Percentiles rank a stretch among this genome's conserved stretches.
Evolutionary conservation across 352 stramenopile genomes (phyloP).

Genomic region (Phytopythium helicoides): DNA sequence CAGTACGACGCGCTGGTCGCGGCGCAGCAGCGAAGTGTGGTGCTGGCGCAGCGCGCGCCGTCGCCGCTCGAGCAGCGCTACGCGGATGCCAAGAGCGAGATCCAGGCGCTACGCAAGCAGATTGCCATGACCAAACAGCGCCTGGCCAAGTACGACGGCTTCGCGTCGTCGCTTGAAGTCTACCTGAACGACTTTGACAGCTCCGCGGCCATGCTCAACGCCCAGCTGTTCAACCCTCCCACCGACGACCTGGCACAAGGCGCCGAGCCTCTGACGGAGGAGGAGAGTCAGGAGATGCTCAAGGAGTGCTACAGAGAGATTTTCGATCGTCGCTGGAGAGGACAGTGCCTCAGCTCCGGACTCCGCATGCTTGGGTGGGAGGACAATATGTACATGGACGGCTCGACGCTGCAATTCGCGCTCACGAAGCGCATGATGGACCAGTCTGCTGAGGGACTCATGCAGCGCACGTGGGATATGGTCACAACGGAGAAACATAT

Average conservation of each 20-base stretch:
- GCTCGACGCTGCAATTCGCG: constrained; percentile 42
- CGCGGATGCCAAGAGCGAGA: constrained; percentile 22
- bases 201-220: constrained; percentile 13
- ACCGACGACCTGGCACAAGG: constrained; percentile 1
- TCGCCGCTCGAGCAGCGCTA: constrained; percentile 28
- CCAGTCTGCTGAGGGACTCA: constrained; percentile 29
- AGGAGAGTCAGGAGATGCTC: constrained; percentile 42
- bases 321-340: constrained; percentile 33
- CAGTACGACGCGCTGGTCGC: constrained; percentile 30
- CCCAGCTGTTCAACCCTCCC: constrained; percentile 14
- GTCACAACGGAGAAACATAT: constrained; percentile 49
- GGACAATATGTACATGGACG: constrained; percentile 50
- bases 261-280: constrained; percentile 21
- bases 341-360: constrained; percentile 36
- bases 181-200: constrained; percentile 30
- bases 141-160: constrained; percentile 33
- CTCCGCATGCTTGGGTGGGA: constrained; percentile 45
- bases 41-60: constrained; percentile 10
- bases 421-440: constrained; percentile 31
- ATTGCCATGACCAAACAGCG: constrained; percentile 35
- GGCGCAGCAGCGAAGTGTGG: constrained; percentile 17
- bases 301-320: constrained; percentile 52
- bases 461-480: constrained; percentile 50
- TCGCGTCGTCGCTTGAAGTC: constrained; percentile 35
- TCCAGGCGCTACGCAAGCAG: constrained; percentile 26